Conservation (phyloP, 345 rosid genomes). For the Populus deltoides region DNA sequence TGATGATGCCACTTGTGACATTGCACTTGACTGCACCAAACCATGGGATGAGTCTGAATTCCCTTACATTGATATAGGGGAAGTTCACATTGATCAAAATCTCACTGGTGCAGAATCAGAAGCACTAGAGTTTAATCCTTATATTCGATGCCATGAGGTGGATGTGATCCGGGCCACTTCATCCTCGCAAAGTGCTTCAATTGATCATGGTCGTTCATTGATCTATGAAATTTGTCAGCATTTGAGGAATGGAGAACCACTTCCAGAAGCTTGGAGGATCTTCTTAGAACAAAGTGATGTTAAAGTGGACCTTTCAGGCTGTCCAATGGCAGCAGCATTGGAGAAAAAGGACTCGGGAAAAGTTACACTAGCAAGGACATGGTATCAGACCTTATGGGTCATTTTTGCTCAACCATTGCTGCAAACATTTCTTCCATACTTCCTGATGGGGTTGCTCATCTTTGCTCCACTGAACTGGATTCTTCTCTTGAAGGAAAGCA, state of each 20-base stretch:
- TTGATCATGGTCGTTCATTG: slow-evolving; percentile 66
- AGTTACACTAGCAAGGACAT: slow-evolving; percentile 47
- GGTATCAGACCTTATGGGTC: slow-evolving; percentile 52
- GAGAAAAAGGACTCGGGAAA: slow-evolving; percentile 25
- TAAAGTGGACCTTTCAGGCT: slow-evolving; percentile 58
- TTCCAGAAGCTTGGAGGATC: slow-evolving; percentile 59
- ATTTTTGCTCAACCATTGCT: slow-evolving; percentile 51
- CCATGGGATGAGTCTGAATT: slow-evolving; percentile 57
- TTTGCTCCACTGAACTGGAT: slow-evolving; percentile 34
- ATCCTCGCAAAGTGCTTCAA: slow-evolving; percentile 58
- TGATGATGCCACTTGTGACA: slow-evolving; percentile 40
- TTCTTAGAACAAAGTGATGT: slow-evolving; percentile 65
- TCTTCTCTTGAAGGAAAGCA: slow-evolving; percentile 31
- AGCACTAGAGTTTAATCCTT: slow-evolving; percentile 55
- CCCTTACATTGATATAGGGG: slow-evolving; percentile 51
- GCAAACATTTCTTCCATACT: slow-evolving; percentile 55
- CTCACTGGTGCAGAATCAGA: slow-evolving; percentile 53
- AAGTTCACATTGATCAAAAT: slow-evolving; percentile 42
- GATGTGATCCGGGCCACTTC: slow-evolving; percentile 59
- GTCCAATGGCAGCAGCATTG: slow-evolving; percentile 53
- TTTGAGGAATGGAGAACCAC: slow-evolving; percentile 52
- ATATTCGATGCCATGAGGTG: slow-evolving; percentile 38
- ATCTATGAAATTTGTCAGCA: slow-evolving; percentile 64
- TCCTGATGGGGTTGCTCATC: slow-evolving; percentile 41
- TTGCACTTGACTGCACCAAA: slow-evolving; percentile 59